Evolutionary conservation across 345 rosid species (phyloP).

Genomic region (Lenwebbia sp.): DNA sequence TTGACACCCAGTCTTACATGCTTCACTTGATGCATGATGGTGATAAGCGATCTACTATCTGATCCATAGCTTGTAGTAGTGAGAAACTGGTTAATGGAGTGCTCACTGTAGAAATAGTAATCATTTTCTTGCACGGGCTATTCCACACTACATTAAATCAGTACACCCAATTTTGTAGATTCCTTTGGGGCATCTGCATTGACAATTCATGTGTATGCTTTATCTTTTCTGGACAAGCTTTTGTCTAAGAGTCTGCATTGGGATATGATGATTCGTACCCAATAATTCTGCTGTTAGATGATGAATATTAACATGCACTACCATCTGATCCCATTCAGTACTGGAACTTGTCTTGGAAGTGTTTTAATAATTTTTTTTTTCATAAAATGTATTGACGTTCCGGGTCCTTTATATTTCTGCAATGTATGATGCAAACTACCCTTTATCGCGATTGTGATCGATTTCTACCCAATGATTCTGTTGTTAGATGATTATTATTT

Average conservation of each 20-base stretch:
- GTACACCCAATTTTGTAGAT: background rate
- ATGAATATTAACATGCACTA: constrained; percentile 75
- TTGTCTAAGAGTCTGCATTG: constrained; percentile 3
- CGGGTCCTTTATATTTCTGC: background rate
- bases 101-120: background rate
- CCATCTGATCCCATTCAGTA: constrained; percentile 67
- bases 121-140: background rate
- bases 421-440: background rate
- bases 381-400: background rate
- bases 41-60: constrained; percentile 13
- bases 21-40: constrained; percentile 15
- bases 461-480: constrained; percentile 42
- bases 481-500: constrained; percentile 18
- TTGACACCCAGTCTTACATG: constrained; percentile 38
- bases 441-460: constrained; percentile 23
- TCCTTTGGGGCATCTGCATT: background rate
- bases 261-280: constrained; percentile 61
- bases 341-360: background rate
- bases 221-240: background rate
- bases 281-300: constrained; percentile 43
- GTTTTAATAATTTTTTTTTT: background rate
- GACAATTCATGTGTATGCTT: background rate
- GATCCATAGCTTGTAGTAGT: constrained; percentile 1
- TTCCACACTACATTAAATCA: background rate
- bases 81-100: background rate